These are phyloP conservation scores for Nepenthes mirabilis DNA, from an alignment of 148 eudicot species.

Conservation along the genomic window DNA sequence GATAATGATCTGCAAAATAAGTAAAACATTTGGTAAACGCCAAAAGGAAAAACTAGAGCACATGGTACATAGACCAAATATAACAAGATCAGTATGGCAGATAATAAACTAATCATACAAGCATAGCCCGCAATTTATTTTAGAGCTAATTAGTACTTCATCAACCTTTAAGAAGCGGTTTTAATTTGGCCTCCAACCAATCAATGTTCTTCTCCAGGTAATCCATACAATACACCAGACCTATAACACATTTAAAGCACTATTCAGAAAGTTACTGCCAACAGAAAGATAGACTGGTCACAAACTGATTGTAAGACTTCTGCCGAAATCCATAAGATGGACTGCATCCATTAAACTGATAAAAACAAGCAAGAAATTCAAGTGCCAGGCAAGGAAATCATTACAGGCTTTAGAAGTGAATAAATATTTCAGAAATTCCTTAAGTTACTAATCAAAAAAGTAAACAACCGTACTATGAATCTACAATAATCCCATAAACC, in stretches of 20 bases:
- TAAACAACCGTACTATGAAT: too few species aligned
- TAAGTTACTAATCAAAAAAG: too few species aligned
- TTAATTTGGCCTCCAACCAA: constrained; percentile 69
- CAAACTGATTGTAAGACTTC: neutral
- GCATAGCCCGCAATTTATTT: neutral
- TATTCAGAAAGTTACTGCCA: neutral
- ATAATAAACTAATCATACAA: neutral
- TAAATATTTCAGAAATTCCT: too few species aligned
- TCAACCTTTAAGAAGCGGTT: constrained; percentile 84
- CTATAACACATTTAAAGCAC: constrained; percentile 19
- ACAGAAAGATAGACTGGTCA: neutral
- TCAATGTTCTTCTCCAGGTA: constrained; percentile 91
- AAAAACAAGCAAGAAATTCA: too few species aligned
- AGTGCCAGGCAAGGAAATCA: too few species aligned
- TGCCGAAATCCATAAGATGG: too few species aligned
- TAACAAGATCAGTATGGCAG: neutral
- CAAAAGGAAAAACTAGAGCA: neutral
- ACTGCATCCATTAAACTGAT: too few species aligned
- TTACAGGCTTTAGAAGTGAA: too few species aligned
- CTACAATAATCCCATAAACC: too few species aligned
- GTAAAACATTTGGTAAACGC: neutral
- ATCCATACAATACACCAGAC: constrained; percentile 75
- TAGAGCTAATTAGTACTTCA: neutral
- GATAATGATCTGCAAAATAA: constrained; percentile 76
- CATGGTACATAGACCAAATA: neutral